phyloP scores from a whole-genome alignment of 1,284 basidiomycete species.

The Mycena citricolor region DNA sequence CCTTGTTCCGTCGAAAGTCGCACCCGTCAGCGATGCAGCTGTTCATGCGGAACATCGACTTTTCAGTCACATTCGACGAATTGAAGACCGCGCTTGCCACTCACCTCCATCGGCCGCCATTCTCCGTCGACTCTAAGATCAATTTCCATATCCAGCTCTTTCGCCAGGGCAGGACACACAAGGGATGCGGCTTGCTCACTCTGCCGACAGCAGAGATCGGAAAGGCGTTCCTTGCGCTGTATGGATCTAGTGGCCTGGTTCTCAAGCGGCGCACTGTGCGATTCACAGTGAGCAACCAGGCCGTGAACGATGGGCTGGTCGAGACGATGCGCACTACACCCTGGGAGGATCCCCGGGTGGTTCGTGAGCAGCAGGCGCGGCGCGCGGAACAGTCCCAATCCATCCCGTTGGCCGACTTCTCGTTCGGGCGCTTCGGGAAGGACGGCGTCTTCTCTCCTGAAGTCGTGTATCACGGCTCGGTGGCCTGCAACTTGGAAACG shows the following conservation, averaged over 20 bases:
- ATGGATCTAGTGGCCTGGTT: slow-evolving; percentile 24
- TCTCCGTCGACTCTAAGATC: slow-evolving; percentile 24
- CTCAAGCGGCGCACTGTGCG: slow-evolving; percentile 27
- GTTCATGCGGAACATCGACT: slow-evolving; percentile 32
- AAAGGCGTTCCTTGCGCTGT: slow-evolving; percentile 31
- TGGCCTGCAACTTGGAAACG: slow-evolving; percentile 16
- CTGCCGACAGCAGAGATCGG: slow-evolving; percentile 28
- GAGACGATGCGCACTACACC: slow-evolving; percentile 24
- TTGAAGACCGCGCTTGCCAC: slow-evolving; percentile 34
- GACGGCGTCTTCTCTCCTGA: slow-evolving; percentile 39
- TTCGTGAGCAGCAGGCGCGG: slow-evolving; percentile 29
- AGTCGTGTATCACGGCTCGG: slow-evolving; percentile 26
- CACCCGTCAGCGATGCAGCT: slow-evolving; percentile 36
- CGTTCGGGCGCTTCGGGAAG: slow-evolving; percentile 36
- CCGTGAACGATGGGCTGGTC: slow-evolving; percentile 25
- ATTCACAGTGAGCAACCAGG: slow-evolving; percentile 27
- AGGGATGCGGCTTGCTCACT: slow-evolving; percentile 34
- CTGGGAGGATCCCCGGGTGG: slow-evolving; percentile 34
- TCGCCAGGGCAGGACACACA: slow-evolving; percentile 16
- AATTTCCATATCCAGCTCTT: slow-evolving; percentile 39
- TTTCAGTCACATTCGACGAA: slow-evolving; percentile 32
- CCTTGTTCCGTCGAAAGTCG: too few species aligned
- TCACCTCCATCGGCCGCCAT: slow-evolving; percentile 36
- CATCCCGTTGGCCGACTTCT: slow-evolving; percentile 28
- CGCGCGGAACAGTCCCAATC: slow-evolving; percentile 26